phyloP scores from a whole-genome alignment of 768 basidiomycete species.

The Boletus huronensis region DNA sequence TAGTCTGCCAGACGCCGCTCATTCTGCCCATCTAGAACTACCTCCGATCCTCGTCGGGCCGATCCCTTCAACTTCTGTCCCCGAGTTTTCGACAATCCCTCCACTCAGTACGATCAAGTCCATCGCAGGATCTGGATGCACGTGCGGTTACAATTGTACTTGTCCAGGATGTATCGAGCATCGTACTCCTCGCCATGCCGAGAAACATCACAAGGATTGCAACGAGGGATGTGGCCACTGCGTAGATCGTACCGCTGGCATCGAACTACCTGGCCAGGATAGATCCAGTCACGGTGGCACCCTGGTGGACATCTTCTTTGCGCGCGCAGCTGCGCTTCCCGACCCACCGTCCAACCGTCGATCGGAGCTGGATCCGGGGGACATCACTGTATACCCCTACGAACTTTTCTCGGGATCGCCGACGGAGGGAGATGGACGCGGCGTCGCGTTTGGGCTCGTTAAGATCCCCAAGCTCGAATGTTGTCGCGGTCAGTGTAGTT shows the following conservation, averaged over 20 bases:
- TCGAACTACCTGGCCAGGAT: slow-evolving; percentile 39
- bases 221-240: slow-evolving; percentile 58
- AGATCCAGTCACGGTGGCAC: slow-evolving; percentile 17
- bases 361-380: slow-evolving; percentile 45
- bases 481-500: slow-evolving; percentile 60
- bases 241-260: slow-evolving; percentile 48
- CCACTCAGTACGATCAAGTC: slow-evolving; percentile 56
- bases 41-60: slow-evolving; percentile 43
- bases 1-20: neutral
- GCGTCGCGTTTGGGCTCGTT: slow-evolving; percentile 46
- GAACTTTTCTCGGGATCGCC: slow-evolving; percentile 35
- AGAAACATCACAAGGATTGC: slow-evolving; percentile 36
- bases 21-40: slow-evolving; percentile 38
- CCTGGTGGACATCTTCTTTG: slow-evolving; percentile 62
- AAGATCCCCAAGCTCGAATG: slow-evolving; percentile 65
- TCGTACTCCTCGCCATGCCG: slow-evolving; percentile 49
- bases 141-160: slow-evolving; percentile 62
- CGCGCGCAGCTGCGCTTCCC: slow-evolving; percentile 68
- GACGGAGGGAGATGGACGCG: slow-evolving; percentile 36
- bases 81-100: slow-evolving; percentile 56
- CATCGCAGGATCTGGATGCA: slow-evolving; percentile 66
- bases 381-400: slow-evolving; percentile 45
- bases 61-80: slow-evolving; percentile 24
- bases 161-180: slow-evolving; percentile 76
- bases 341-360: slow-evolving; percentile 45